Evolutionary conservation across 2,329 filamentous ascomycete species (phyloP), one percentile per base, ranked within the genome.

Genomic region (Teratosphaeria zuluensis): DNA sequence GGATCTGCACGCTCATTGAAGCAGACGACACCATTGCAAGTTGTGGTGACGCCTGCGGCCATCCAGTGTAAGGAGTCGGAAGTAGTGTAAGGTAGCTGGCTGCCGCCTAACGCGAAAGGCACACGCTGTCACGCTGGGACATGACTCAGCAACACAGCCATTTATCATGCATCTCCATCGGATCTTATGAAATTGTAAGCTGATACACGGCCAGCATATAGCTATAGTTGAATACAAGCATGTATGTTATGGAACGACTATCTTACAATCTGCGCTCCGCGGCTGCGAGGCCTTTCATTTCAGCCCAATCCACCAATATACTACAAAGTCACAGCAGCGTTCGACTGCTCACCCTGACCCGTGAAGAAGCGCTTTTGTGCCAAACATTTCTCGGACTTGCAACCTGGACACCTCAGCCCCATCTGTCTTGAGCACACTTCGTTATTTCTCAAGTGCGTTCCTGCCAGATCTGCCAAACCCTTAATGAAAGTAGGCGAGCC

Each of bases 371-470:
- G 80, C 76, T 87, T 86, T 56, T 85, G 86, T 74, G 92, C 90
- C 57, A 86, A 74, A 74, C 94, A 99, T 67, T 87, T 83, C 69
- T 95, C 90, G 70, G 89, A 97, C 75, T 84, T 92, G 77, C 94
- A 99, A 5, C 89, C 92, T 1, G 95, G 94, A 76, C 94, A 99
- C 66, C 94, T 85, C 65, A 99, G 76, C 8, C 84, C 85, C 89
- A 99, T 91, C 76, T 97, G 94, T 58, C 79, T 78, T 32, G 89
- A 95, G 72, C 89, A 92, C n/a, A 77, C 77, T 55, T 80, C 73
- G 4, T 87, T 87, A 62, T 83, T 85, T 56, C 84, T 78, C 56
- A 99, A 75, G 76, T 99, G 95, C 16, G 79, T 75, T 69, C 88
- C 87, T 7, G 92, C 94, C 65, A 99, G 83, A 69, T 96, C 87